Conservation (phyloP, 306 rosid species). For the Rosa lucieae region DNA sequence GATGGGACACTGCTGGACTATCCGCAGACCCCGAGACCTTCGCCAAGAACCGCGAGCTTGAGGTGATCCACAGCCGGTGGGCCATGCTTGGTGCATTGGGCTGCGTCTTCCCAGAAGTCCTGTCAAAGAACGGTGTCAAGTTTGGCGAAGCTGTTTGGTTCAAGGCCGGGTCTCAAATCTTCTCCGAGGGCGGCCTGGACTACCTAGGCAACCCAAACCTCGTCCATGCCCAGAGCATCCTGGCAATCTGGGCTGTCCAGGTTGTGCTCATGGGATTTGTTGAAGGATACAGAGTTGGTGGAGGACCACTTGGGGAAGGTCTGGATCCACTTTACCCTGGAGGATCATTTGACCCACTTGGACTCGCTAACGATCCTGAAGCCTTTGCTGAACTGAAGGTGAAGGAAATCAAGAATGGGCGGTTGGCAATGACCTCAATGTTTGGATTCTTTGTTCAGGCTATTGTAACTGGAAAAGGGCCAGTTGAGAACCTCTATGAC, state of each 20-base stretch:
- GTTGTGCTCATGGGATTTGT: slow-evolving; percentile 95
- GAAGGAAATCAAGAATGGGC: slow-evolving; percentile 80
- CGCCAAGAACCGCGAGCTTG: slow-evolving; percentile 90
- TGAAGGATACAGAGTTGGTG: slow-evolving; percentile 93
- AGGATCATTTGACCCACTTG: slow-evolving; percentile 94
- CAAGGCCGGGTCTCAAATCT: slow-evolving; percentile 93
- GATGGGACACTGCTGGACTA: slow-evolving; percentile 97
- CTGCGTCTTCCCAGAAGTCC: slow-evolving; percentile 78
- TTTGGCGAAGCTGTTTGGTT: slow-evolving; percentile 98
- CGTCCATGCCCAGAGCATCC: slow-evolving; percentile 91
- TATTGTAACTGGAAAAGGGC: slow-evolving; percentile 92
- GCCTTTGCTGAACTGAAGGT: slow-evolving; percentile 98
- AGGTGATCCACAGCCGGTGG: slow-evolving; percentile 90
- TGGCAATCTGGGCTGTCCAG: slow-evolving; percentile 91
- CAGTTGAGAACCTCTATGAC: slow-evolving; percentile 77
- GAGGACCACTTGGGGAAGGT: slow-evolving; percentile 98
- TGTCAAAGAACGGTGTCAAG: slow-evolving; percentile 79
- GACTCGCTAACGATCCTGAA: slow-evolving; percentile 93
- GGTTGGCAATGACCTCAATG: slow-evolving; percentile 92
- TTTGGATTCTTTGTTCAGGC: slow-evolving; percentile 97
- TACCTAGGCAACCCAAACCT: slow-evolving; percentile 96
- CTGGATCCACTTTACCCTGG: slow-evolving; percentile 96
- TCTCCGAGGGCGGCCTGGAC: slow-evolving; percentile 94
- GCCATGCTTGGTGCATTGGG: slow-evolving; percentile 97
- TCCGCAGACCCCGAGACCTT: slow-evolving; percentile 98